Percentiles rank a stretch among this genome's conserved stretches.
Evolutionary conservation across 2,329 filamentous ascomycete genomes (phyloP).

Genomic region (Aspergillus awamori): DNA sequence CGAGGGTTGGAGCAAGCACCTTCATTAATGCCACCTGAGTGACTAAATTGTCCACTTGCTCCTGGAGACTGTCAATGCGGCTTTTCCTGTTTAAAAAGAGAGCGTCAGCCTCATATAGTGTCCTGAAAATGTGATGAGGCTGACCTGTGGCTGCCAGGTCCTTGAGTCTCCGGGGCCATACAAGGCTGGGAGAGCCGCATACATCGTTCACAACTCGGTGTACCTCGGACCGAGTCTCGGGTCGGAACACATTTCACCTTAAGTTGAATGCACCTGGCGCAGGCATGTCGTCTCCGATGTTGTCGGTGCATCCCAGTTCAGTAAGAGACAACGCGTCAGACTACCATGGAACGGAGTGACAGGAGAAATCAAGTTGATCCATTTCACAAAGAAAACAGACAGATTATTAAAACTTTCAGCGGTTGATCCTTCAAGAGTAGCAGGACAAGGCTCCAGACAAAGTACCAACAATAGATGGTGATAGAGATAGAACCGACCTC

Average conservation of each 20-base stretch:
- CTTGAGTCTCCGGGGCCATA: background rate
- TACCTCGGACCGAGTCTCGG: background rate
- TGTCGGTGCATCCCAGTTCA: background rate
- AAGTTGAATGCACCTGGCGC: constrained; percentile 10
- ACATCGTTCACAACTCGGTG: constrained; percentile 14
- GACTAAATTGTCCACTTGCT: background rate
- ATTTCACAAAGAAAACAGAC: background rate
- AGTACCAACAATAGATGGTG: background rate
- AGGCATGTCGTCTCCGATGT: constrained; percentile 8
- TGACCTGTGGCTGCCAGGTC: background rate
- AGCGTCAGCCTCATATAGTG: background rate
- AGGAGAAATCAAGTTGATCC: background rate
- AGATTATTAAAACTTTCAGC: background rate
- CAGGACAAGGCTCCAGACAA: background rate
- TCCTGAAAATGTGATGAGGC: background rate
- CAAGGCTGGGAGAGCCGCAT: constrained; percentile 9
- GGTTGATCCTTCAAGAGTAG: background rate
- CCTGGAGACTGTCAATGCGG: background rate
- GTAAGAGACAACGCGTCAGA: background rate
- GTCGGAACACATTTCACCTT: constrained; percentile 14
- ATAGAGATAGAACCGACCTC: background rate
- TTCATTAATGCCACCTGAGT: background rate
- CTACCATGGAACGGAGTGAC: background rate
- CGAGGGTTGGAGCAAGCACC: background rate
- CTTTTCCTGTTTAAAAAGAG: background rate